Conservation (phyloP, 306 rosid genomes). For the Corylus avellana region DNA sequence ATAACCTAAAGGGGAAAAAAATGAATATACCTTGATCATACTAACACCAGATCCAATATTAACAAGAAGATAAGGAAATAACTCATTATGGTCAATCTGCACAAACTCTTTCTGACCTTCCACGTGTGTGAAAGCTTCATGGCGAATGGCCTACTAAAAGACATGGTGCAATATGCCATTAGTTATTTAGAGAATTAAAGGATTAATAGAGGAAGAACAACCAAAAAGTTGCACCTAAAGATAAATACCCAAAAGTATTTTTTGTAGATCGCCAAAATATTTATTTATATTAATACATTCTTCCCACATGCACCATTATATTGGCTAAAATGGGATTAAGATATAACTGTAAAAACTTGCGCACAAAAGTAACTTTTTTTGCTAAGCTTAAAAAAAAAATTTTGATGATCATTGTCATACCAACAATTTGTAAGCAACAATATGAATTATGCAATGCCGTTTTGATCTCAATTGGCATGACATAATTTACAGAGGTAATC, state of each 20-base stretch:
- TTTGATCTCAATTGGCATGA: conserved; percentile 6
- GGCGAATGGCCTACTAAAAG: conserved; percentile 96
- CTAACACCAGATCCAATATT: conserved; percentile 99
- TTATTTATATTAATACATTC: background rate
- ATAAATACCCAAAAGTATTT: background rate
- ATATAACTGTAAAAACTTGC: background rate
- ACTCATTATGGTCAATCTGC: conserved; percentile 88
- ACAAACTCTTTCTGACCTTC: conserved; percentile 93
- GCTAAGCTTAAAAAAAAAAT: background rate
- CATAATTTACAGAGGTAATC: background rate
- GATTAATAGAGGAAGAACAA: conserved; percentile 11
- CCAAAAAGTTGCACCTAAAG: background rate
- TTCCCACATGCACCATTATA: background rate
- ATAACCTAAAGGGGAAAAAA: conserved; percentile 21
- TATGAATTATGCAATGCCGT: background rate
- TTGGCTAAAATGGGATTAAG: background rate
- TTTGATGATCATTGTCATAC: background rate
- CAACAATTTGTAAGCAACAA: background rate
- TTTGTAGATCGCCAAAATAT: background rate
- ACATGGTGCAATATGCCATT: conserved; percentile 49
- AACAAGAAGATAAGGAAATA: conserved; percentile 96
- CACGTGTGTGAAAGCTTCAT: conserved; percentile 99
- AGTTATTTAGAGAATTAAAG: conserved; percentile 16
- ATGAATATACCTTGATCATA: conserved; percentile 77
- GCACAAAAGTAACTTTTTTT: background rate